Conservation (phyloP, 345 rosid genomes). For the Dimocarpus longan region DNA sequence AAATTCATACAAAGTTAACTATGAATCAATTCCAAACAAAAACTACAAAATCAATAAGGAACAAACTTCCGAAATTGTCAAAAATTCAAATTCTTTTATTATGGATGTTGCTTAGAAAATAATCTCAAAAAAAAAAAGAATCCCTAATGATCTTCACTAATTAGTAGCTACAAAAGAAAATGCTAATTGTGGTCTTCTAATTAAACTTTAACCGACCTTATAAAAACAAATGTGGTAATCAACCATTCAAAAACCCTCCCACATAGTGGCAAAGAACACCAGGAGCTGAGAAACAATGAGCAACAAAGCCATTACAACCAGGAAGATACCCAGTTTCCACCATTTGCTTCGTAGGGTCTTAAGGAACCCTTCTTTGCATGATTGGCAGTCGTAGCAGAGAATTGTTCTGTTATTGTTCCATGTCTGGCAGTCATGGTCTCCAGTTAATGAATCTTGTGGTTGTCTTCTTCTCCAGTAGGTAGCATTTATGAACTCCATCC, state of each 20-base stretch:
- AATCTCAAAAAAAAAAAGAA: not conserved
- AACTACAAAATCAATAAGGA: not conserved
- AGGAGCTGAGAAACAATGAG: constrained; percentile 58
- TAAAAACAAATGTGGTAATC: not conserved
- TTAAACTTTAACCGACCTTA: not conserved
- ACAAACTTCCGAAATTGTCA: not conserved
- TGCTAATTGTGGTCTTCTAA: not conserved
- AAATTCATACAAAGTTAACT: too few species aligned
- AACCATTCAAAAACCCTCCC: constrained; percentile 35
- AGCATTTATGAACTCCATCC: constrained; percentile 60
- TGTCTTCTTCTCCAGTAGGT: constrained; percentile 67
- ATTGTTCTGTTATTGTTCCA: constrained; percentile 52
- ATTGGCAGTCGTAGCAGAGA: constrained; percentile 61
- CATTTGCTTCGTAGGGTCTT: constrained; percentile 56
- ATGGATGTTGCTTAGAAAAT: not conserved
- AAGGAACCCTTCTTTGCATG: constrained; percentile 62
- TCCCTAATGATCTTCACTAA: not conserved
- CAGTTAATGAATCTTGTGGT: constrained; percentile 14
- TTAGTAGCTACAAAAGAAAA: not conserved
- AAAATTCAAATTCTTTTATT: not conserved
- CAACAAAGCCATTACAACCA: constrained; percentile 52
- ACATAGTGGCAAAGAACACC: constrained; percentile 57
- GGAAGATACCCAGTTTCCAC: constrained; percentile 70
- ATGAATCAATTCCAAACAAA: too few species aligned
- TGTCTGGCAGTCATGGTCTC: constrained; percentile 43